Evolutionary conservation across 768 basidiomycete species (phyloP).

Genomic region (Lentinula lateritia): DNA sequence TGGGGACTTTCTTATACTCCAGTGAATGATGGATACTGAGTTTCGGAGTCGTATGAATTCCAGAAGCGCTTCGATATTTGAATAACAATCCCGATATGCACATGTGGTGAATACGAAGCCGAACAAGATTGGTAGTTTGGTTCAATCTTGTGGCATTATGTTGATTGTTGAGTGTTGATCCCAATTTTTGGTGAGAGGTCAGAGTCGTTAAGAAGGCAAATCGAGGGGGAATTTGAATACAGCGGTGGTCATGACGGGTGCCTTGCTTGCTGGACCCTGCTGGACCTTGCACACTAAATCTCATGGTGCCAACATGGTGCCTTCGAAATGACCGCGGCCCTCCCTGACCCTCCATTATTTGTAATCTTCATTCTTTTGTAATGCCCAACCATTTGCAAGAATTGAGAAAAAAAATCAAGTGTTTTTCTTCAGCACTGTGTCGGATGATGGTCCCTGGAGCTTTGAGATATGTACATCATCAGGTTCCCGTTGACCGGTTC

Average conservation of each 20-base stretch:
- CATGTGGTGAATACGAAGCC: neutral
- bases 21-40: neutral
- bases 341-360: neutral
- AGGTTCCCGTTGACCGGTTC: too few species aligned
- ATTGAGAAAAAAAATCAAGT: neutral
- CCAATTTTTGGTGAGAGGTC: too few species aligned
- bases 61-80: neutral
- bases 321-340: neutral
- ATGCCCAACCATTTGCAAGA: too few species aligned
- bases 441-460: neutral
- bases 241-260: too few species aligned
- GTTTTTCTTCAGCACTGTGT: neutral
- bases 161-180: neutral
- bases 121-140: neutral
- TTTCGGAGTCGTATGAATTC: neutral
- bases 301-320: neutral
- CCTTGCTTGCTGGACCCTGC: too few species aligned
- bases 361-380: neutral
- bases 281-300: too few species aligned
- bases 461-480: neutral
- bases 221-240: too few species aligned
- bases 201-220: too few species aligned
- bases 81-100: neutral
- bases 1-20: neutral
- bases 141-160: neutral